Base-by-base conservation (phyloP, 2,329 filamentous ascomycete species). In the Moelleriella libera region DNA sequence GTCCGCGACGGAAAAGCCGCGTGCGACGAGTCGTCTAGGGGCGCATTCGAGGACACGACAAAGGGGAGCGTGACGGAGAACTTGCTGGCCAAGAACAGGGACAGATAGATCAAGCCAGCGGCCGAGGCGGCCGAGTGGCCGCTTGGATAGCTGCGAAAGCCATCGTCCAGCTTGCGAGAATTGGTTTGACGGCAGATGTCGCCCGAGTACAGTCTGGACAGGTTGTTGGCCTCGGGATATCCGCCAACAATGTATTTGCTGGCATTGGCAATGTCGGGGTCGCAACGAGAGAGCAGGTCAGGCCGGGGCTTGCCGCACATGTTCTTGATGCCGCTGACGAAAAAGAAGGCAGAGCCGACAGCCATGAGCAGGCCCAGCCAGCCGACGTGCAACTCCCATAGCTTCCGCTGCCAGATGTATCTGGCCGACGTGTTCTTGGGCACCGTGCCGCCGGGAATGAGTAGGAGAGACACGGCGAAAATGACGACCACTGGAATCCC, bases 351-450 rank as follows among this genome's bases (percentile, higher is more conserved):
- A 2, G 78, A 71, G 2, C 82, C 79, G 8, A 88, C 69, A 3
- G 85, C 79, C 14, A 95, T 70, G 1, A 73, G 85, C 3, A 95
- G 72, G 0, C 89, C 89, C 57, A 95, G 78, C 79, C 83, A 87
- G 49, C 86, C 88, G 2, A 80, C 80, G 60, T 96, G 88, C 62
- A 86, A 80, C 63, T 96, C 89, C 88, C 90, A 96, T 1, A 95
- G 63, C 66, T 92, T 95, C 53, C 86, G 76, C 60, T 77, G 78
- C 81, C 86, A 88, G 43, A 89, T 71, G 47, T 86, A 65, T 4
- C 73, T 63, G 52, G 73, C 74, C 2, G 85, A 79, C 0, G 82
- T 81, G 21, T 74, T 72, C 41, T 70, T 70, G 12, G 77, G 74
- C 1, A 83, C 80, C 1, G 80, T 82, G 5, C 77, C 74, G 4